Evolutionary conservation across 805 yeast species (phyloP).

Genomic region (Starmerella potacharoeniae): DNA sequence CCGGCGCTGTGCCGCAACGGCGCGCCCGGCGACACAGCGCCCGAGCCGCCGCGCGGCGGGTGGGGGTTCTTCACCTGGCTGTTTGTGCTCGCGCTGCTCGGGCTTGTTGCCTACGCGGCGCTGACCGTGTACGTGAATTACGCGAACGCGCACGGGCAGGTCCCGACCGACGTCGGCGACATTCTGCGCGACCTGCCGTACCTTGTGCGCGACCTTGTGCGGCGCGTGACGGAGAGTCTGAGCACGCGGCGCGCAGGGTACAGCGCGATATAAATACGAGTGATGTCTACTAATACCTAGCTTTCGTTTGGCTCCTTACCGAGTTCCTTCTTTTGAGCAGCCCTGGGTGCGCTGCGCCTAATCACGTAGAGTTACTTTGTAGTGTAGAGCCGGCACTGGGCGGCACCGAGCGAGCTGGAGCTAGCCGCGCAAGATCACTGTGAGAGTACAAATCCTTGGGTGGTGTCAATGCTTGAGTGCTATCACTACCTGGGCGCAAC

Average conservation of each 20-base stretch:
- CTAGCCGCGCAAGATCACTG: too few species aligned
- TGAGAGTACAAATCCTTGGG: too few species aligned
- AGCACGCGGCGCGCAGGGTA: slow-evolving; percentile 74
- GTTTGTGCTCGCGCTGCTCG: slow-evolving; percentile 62
- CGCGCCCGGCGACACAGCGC: not conserved
- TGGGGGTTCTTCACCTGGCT: slow-evolving; percentile 81
- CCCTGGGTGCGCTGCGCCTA: too few species aligned
- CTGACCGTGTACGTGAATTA: slow-evolving; percentile 68
- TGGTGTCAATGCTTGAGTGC: too few species aligned
- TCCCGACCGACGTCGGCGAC: slow-evolving; percentile 36
- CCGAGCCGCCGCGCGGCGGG: not conserved
- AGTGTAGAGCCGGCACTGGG: too few species aligned
- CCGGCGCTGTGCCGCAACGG: slow-evolving; percentile 19
- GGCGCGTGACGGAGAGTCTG: slow-evolving; percentile 58
- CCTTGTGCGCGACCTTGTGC: slow-evolving; percentile 61
- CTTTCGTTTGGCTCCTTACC: not conserved
- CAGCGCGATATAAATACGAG: slow-evolving; percentile 2
- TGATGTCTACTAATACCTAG: not conserved
- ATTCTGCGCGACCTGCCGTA: slow-evolving; percentile 55
- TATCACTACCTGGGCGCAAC: too few species aligned
- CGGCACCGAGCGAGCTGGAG: too few species aligned
- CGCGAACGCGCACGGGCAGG: slow-evolving; percentile 54
- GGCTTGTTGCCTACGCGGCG: slow-evolving; percentile 58
- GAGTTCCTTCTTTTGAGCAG: not conserved
- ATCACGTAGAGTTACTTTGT: too few species aligned